Evolutionary conservation across 768 basidiomycete species (phyloP).

Genomic region (Favolaschia claudopus): DNA sequence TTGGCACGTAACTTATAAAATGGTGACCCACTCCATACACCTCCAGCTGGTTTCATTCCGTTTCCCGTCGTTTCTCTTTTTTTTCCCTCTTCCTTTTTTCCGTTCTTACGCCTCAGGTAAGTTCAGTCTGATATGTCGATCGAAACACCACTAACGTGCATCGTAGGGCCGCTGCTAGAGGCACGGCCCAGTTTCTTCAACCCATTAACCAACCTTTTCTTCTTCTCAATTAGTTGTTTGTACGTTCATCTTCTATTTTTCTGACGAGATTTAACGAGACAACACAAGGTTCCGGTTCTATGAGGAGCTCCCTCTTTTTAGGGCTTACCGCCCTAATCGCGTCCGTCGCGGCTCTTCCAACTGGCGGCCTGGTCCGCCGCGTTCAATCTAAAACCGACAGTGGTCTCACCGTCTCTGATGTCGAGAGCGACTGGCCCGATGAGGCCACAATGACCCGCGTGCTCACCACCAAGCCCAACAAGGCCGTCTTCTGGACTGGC

Average conservation of each 20-base stretch:
- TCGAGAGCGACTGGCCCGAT: slow-evolving; percentile 7
- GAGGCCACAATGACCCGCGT: slow-evolving; percentile 1
- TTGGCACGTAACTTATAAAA: slow-evolving; percentile 1
- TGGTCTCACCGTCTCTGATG: slow-evolving; percentile 2
- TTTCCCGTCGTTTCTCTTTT: slow-evolving; percentile 4
- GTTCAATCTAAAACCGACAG: neutral
- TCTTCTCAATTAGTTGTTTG: neutral
- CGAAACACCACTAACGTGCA: neutral
- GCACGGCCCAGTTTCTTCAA: slow-evolving; percentile 11
- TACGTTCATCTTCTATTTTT: neutral
- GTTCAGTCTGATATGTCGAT: neutral
- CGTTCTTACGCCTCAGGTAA: slow-evolving; percentile 4
- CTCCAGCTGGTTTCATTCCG: slow-evolving; percentile 6
- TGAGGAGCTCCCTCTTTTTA: neutral
- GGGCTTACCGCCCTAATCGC: slow-evolving; percentile 2
- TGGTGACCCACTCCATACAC: neutral
- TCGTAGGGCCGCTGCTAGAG: slow-evolving; percentile 8
- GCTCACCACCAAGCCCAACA: neutral
- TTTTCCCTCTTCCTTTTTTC: slow-evolving; percentile 3
- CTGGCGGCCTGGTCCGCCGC: slow-evolving; percentile 6
- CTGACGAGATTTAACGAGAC: neutral
- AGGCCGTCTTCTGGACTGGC: too few species aligned
- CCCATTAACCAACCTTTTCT: neutral
- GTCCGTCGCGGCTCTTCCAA: neutral
- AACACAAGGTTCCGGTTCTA: neutral